Conservation (phyloP, 345 rosid genomes). For the Gossypium mustelinum region DNA sequence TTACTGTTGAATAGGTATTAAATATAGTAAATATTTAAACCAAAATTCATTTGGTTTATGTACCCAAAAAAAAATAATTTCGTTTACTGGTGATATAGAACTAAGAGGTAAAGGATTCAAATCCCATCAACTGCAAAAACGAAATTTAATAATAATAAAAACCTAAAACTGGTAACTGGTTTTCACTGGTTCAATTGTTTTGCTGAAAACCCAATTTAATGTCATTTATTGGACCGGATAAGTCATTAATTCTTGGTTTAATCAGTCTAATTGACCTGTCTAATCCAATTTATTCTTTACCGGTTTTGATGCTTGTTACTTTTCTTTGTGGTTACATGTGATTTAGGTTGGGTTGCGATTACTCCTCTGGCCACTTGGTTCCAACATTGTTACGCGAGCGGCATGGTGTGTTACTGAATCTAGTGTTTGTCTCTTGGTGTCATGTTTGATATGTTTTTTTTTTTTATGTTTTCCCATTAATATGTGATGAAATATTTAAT, state of each 20-base stretch:
- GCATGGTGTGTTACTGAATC: conserved; percentile 41
- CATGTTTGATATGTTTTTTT: background rate
- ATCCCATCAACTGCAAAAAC: too few relatives aligned
- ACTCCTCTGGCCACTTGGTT: conserved; percentile 46
- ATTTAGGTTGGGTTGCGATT: conserved; percentile 47
- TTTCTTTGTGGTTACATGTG: background rate
- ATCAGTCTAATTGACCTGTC: background rate
- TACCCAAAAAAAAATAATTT: too few relatives aligned
- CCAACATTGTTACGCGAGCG: conserved; percentile 47
- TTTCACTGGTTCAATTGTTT: background rate
- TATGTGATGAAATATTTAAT: background rate
- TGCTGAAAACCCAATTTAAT: background rate
- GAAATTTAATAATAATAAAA: too few relatives aligned
- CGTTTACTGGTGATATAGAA: too few relatives aligned
- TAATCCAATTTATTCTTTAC: background rate
- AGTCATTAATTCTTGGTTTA: background rate
- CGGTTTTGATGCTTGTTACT: background rate
- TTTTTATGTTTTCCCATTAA: background rate
- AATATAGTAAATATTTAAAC: background rate
- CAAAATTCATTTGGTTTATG: background rate
- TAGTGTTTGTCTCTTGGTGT: background rate
- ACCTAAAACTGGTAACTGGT: too few relatives aligned
- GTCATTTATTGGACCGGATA: background rate
- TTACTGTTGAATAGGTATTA: background rate
- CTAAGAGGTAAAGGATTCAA: too few relatives aligned